phyloP scores from a whole-genome alignment of 169 alveolate genomes.

The Cryptosporidium felis region DNA sequence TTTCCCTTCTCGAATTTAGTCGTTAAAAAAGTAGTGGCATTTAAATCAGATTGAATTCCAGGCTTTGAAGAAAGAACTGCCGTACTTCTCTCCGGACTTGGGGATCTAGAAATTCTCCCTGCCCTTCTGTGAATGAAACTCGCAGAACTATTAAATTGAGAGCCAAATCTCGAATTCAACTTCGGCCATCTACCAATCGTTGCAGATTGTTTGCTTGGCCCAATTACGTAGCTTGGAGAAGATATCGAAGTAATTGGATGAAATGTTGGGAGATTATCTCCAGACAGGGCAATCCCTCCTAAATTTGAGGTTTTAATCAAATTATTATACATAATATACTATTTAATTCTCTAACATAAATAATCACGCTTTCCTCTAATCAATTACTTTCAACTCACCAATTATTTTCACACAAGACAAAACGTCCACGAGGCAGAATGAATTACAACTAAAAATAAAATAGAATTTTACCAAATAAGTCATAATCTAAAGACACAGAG shows the following conservation, averaged over 20 bases:
- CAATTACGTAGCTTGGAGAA: constrained; percentile 49
- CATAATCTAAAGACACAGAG: not conserved
- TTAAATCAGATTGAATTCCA: no score
- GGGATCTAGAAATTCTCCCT: constrained; percentile 64
- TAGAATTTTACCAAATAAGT: not conserved
- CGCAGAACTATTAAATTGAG: constrained; percentile 24
- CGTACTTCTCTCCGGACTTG: constrained; percentile 38
- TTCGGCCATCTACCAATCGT: constrained; percentile 27
- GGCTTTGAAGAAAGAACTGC: not conserved
- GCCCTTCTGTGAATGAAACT: constrained; percentile 69
- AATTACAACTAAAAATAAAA: not conserved
- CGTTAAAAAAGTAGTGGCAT: no score
- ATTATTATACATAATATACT: constrained; percentile 14
- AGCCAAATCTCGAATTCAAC: constrained; percentile 17
- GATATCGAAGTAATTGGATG: not conserved
- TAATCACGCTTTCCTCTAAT: not conserved
- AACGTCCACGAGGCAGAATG: constrained; percentile 37
- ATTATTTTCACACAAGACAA: constrained; percentile 71
- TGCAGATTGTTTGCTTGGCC: constrained; percentile 67
- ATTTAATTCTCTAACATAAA: not conserved
- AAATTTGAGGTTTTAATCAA: not conserved
- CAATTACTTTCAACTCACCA: not conserved
- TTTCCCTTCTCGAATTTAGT: no score
- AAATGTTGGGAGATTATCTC: not conserved
- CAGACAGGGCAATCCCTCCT: not conserved